Base-by-base conservation (phyloP, 345 rosid species). In the Barbarea vulgaris region DNA sequence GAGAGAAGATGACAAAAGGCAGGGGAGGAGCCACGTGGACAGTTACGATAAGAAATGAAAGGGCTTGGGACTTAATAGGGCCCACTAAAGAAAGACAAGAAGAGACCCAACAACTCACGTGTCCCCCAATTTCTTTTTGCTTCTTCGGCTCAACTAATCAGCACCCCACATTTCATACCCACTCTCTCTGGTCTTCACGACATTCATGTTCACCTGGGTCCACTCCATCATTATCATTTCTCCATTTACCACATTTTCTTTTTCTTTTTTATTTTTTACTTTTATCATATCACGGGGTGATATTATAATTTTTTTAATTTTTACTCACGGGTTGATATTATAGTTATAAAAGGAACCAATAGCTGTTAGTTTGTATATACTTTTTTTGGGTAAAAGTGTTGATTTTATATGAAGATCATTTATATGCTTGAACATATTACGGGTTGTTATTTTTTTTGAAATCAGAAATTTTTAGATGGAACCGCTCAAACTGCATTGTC, bases 41-140 rank as follows among this genome's bases (percentile, higher is more conserved):
- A 17, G 4, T 64, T 46, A 15, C 46, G 76, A 70, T 77, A 70
- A 77, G 71, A 70, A 70, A 55, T 65, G 10, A 57, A 64, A 64
- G 61, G 53, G 60, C 41, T 48, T 15, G 24, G 1, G 69, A 37
- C 42, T 52, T 50, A 14, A 42, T 13, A 3, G 5, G 76, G 76
- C 46, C 76, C 65, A 57, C 53, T 47, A 19, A 31, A 42, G 34
- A 64, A 14, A 39, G 57, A 56, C 76, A 47, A 70, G 46, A 70
- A 62, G 66, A 54, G 51, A 69, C 75, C 75, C 76, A 77, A 77
- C 77, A 77, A 70, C 73, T 71, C 81, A 71, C 77, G 77, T 77
- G 81, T 65, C 70, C 19, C 17, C 69, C n/a, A n/a, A 51, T 62
- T 37, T 55, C n/a, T 10, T 21, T 15, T 28, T 59, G 27, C 28